Base-by-base conservation (phyloP, 768 basidiomycete genomes). In the Leccinum subtestaceum region DNA sequence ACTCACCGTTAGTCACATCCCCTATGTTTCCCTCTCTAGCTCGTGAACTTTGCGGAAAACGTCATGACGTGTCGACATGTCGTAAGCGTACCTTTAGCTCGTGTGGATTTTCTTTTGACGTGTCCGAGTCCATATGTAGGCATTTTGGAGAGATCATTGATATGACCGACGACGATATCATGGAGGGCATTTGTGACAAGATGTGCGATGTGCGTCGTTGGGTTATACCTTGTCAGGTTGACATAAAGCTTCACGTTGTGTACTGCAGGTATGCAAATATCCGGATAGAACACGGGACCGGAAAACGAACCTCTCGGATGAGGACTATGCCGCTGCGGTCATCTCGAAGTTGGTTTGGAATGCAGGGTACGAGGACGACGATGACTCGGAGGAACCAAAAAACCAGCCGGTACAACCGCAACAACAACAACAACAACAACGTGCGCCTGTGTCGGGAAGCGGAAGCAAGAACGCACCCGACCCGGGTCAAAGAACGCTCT, bases 111-210 rank as follows among this genome's bases (percentile, higher is more conserved):
- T 3, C 29, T 29, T 15, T 49, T 60, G 34, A 57, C 23, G 3
- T 19, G 12, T 9, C 10, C 49, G 53, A 93, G 88, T 77, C 80
- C 2, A 86, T 93, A 58, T 93, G 92, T 66, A 84, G 83, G 49
- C 91, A 90, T 68, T 93, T 94, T 62, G 92, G 89, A 1, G 92
- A 93, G 72, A 60, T 65, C 0, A 81, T 91, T 38, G 79, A 89
- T 61, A 65, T 73, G 7, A 70, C 66, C 11, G 78, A 88, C 62
- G 63, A 75, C 9, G 76, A 75, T 7, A 58, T 77, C 11, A 70
- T 80, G 53, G 78, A 78, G 56, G 65, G 66, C 4, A 84, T 89
- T 63, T 94, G 92, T 64, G 72, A 87, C 53, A 76, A 78, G 50
- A 93, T 92, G 89, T 94, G 92, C 65, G 92, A 94, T 69, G 91